Base-by-base conservation (phyloP, 1,284 basidiomycete species). In the Sanghuangporus baumii region DNA sequence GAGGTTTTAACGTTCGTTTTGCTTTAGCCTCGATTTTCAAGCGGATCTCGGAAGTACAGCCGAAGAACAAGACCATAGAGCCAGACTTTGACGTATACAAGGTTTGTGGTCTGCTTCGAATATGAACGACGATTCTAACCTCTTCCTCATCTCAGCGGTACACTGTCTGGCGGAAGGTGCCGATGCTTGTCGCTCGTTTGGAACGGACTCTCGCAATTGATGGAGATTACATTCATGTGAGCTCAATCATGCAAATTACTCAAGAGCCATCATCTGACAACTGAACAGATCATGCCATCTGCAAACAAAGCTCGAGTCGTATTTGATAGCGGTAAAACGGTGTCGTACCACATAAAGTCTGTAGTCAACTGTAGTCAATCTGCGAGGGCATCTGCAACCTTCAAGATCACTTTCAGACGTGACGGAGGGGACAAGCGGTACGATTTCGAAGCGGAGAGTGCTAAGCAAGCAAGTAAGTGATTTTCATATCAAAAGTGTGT, bases 371-470 rank as follows among this genome's bases (percentile, higher is more conserved):
- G 92, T 72, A 91, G 93, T 68, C 88, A 95, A 69, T 91, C 89
- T 0, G 84, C 86, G 51, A 93, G 96, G 72, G 85, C 86, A 4
- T 87, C 88, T 20, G 83, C 88, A 2, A 85, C 85, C 26, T 96
- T 99, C 83, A 97, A 97, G 78, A 77, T 94, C 26, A 80, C 91
- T 47, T 87, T 93, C 3, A 81, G 81, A 70, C 77, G 87, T 48
- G 87, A 89, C 55, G 81, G 84, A 9, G 83, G 86, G 38, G 89
- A 86, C 66, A 99, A 99, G 79, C 82, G 96, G 38, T 99, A 98
- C 72, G 96, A 99, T 71, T 98, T 98, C 72, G 97, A 99, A 75
- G 96, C 95, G 0, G 96, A 97, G 74, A 94, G 81, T 69, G 80
- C 89, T 0, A 87, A 87, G 70, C 74, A 88, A 63, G 94, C 95